Conservation (phyloP, 192 early-diverging fungal genomes). For the Pecoramyces ruminantium region DNA sequence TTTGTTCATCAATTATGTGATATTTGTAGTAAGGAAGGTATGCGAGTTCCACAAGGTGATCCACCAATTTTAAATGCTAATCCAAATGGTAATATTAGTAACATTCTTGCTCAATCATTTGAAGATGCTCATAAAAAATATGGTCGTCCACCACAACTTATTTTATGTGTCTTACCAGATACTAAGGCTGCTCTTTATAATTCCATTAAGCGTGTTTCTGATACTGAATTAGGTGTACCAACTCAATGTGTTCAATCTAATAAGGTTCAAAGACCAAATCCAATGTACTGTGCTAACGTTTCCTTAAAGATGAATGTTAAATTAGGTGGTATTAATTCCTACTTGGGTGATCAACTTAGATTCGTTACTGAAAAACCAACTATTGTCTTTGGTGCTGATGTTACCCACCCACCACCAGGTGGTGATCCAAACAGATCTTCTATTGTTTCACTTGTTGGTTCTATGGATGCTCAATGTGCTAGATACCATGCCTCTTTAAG, state of each 20-base stretch:
- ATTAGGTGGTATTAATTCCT: conserved; percentile 32
- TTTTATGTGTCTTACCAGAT: background rate
- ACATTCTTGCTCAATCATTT: background rate
- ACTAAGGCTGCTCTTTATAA: conserved; percentile 12
- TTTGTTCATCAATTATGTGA: background rate
- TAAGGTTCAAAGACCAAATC: background rate
- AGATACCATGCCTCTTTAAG: conserved; percentile 39
- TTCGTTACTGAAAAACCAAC: conserved; percentile 12
- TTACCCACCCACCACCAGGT: conserved; percentile 26
- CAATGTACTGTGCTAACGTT: conserved; percentile 10
- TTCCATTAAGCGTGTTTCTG: conserved; percentile 29
- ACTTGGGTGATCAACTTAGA: conserved; percentile 6
- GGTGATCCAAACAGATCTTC: conserved; percentile 24
- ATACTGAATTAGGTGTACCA: conserved; percentile 21
- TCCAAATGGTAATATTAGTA: background rate
- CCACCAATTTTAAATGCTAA: background rate
- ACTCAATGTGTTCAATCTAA: conserved; percentile 25
- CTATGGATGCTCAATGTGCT: conserved; percentile 24
- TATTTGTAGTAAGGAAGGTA: background rate
- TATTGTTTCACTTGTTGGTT: conserved; percentile 55
- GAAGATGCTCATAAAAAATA: background rate
- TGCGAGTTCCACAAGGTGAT: background rate
- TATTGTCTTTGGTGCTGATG: conserved; percentile 37
- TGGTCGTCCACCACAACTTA: background rate
- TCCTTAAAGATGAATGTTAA: conserved; percentile 45